phyloP scores from a whole-genome alignment of 2,329 filamentous ascomycete species.

The Paraphoma chrysanthemicola region DNA sequence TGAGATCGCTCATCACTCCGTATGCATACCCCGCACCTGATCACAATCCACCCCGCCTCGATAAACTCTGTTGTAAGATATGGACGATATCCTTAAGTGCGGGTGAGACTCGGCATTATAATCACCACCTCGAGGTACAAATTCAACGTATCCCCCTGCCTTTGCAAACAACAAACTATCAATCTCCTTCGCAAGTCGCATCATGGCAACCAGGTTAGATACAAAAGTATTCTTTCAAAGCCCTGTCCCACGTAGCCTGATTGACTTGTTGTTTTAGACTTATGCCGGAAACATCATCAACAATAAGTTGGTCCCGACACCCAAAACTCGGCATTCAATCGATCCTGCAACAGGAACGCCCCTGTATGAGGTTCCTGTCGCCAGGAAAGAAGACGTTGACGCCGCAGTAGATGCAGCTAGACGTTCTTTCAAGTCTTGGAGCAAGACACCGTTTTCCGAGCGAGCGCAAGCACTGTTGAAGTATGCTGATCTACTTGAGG shows the following conservation, averaged over 20 bases:
- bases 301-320: slow-evolving; percentile 52
- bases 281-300: slow-evolving; percentile 56
- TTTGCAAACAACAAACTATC: too few relatives aligned
- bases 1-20: too few relatives aligned
- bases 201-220: slow-evolving; percentile 6
- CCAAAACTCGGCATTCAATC: slow-evolving; percentile 53
- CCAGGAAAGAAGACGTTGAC: slow-evolving; percentile 57
- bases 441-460: slow-evolving; percentile 22
- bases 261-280: slow-evolving; percentile 7
- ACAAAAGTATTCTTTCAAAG: slow-evolving; percentile 7
- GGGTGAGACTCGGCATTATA: too few relatives aligned
- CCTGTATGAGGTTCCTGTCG: slow-evolving; percentile 57
- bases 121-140: too few relatives aligned
- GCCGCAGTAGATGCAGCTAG: slow-evolving; percentile 55
- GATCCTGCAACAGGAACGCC: slow-evolving; percentile 58
- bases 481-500: slow-evolving; percentile 29
- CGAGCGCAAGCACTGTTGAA: slow-evolving; percentile 22
- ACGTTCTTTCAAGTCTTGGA: slow-evolving; percentile 55
- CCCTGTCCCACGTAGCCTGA: neutral
- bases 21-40: neutral
- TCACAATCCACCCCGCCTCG: neutral
- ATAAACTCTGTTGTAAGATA: too few relatives aligned
- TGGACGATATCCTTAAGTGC: too few relatives aligned
- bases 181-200: too few relatives aligned
- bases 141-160: too few relatives aligned